Base-by-base conservation (phyloP, 352 stramenopile species). In the Paralagenidium karlingii region DNA sequence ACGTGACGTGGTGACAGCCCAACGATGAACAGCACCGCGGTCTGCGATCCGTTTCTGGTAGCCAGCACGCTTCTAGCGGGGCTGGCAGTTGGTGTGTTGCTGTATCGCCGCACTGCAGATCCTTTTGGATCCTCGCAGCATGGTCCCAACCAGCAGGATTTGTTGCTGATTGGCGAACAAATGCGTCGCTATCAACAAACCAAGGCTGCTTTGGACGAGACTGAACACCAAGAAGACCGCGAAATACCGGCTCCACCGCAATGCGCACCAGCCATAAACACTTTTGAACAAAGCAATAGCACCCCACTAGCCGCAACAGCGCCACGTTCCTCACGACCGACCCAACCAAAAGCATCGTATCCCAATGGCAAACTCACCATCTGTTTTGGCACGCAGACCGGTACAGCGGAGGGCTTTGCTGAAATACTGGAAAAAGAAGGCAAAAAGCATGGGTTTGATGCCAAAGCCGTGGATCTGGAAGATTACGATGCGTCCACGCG, bases 361-460 rank as follows among this genome's bases (percentile, higher is more conserved):
- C 81, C 80, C 3, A 77, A 69, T 6, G 80, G 80, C 16, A 51
- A 60, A 16, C 54, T 98, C 3, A 83, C 70, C 13, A 86, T 98
- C 31, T 93, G 97, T 49, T 99, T 97, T 66, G 95, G 92, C 11
- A 97, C 87, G 8, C 95, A 99, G 60, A 99, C 96, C 0, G 96
- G 96, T 28, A 99, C 96, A 7, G 88, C 96, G 7, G 93, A 99
- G 57, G 86, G 86, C 1, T 99, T 98, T 68, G 92, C 94, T 1
- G 84, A 96, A 33, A 76, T 88, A 34, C 52, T 99, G 6, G 94
- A 89, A 52, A 76, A 84, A 20, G 86, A 98, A 47, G 83, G 74
- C 16, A 64, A 69, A 34, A 77, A 84, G 29, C 70, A 87, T 33
- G 90, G 93, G 13, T 94, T 96, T 38, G 57, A 78, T 18, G 68